Base-by-base conservation (phyloP, 2,329 filamentous ascomycete species). In the Zalaria obscura region DNA sequence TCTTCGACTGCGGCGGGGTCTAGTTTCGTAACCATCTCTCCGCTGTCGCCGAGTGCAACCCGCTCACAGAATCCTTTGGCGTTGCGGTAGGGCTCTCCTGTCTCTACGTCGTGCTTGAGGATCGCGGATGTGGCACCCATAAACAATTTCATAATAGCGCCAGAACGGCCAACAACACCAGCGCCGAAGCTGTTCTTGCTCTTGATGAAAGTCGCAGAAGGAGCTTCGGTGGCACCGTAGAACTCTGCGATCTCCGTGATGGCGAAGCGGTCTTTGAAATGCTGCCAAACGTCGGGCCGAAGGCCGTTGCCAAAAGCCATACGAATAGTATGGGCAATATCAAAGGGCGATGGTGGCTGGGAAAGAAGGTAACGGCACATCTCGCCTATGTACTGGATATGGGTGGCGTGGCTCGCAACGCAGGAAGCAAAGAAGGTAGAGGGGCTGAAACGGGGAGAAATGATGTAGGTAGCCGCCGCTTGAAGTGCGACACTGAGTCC, bases 361-460 rank as follows among this genome's bases (percentile, higher is more conserved):
- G 81, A 71, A 7, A 93, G 69, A 3, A 93, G 72, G 57, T 93
- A 93, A 4, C 86, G 79, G 48, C 85, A 80, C 0, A 84, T 89
- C 60, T 93, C 86, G 40, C 86, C 86, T 9, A 93, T 86, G 55
- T 93, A 93, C 56, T 93, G 85, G 46, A 93, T 80, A 3, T 78
- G 70, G 1, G 83, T 91, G 18, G 85, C 80, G 5, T 79, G 65
- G 38, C 73, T 74, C 36, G 72, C 70, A n/a, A 81, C 73, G 10
- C 80, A 80, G 41, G 89, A 83, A 10, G 74, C 66, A 80, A 84
- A 91, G 61, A 89, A 91, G 1, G 68, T 75, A 46, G 72, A 73
- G 2, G 80, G 82, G 2, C 82, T 87, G 64, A 93, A 93, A 52
- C 80, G 83, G 50, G 75, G 77, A 37, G 83, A 82, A 10, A 93